Conservation (phyloP, 805 yeast genomes). For the Spathaspora girioi region DNA sequence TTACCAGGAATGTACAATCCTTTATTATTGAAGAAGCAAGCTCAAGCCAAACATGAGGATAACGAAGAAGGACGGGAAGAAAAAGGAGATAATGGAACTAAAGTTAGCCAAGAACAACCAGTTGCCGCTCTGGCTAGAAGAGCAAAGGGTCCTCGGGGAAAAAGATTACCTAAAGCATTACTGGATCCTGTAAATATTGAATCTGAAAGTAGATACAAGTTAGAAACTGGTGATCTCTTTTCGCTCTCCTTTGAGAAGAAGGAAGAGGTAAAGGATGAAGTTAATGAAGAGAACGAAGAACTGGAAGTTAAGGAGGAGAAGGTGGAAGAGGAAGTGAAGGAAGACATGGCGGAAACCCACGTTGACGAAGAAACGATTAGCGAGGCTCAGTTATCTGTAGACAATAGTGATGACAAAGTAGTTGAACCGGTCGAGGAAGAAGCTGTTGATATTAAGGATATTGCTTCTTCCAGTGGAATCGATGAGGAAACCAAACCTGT, state of each 20-base stretch:
- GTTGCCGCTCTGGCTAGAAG: slow-evolving; percentile 39
- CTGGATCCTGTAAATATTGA: slow-evolving; percentile 37
- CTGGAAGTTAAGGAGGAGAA: not conserved
- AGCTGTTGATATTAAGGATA: not conserved
- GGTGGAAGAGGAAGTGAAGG: not conserved
- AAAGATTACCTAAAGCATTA: slow-evolving; percentile 60
- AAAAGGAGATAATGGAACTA: slow-evolving; percentile 3
- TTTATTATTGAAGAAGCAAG: slow-evolving; percentile 2
- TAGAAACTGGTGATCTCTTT: slow-evolving; percentile 38
- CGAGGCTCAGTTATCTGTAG: not conserved
- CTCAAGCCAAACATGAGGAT: slow-evolving; percentile 12
- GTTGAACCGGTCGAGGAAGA: not conserved
- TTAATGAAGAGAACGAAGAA: not conserved
- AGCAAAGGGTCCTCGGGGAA: slow-evolving; percentile 72
- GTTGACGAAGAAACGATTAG: not conserved
- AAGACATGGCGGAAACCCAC: not conserved
- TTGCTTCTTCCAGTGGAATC: slow-evolving; percentile 38
- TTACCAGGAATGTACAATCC: slow-evolving; percentile 54
- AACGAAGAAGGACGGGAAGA: slow-evolving; percentile 11
- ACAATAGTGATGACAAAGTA: too few species aligned
- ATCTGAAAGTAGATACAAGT: slow-evolving; percentile 28
- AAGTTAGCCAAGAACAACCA: not conserved
- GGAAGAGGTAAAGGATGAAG: not conserved
- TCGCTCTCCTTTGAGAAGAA: slow-evolving; percentile 2
- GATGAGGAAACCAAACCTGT: slow-evolving; percentile 19